Evolutionary conservation across 129 eudicot species (phyloP).

Genomic region (Saposhnikovia divaricata): DNA sequence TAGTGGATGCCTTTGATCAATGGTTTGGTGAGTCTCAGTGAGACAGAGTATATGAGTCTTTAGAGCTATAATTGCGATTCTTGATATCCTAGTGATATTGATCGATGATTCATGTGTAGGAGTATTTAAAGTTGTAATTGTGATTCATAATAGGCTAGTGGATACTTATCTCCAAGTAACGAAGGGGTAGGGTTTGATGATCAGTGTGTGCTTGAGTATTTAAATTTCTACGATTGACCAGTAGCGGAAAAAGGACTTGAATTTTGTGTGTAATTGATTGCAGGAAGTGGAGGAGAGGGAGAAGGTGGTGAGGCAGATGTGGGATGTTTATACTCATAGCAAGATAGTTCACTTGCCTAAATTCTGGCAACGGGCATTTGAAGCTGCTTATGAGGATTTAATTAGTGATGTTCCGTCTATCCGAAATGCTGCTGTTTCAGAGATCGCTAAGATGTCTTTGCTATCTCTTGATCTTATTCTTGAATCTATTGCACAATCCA

Average conservation of each 20-base stretch:
- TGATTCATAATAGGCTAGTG: not conserved
- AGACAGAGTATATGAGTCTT: no score
- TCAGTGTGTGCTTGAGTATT: not conserved
- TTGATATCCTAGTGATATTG: not conserved
- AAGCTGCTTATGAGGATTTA: slow-evolving; percentile 75
- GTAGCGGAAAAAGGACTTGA: not conserved
- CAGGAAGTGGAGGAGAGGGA: slow-evolving; percentile 89
- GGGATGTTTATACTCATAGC: slow-evolving; percentile 77
- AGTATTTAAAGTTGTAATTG: not conserved
- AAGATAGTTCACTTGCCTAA: slow-evolving; percentile 41
- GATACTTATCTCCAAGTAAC: not conserved
- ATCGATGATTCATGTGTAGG: not conserved
- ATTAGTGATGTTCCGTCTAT: slow-evolving; percentile 42
- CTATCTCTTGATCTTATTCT: slow-evolving; percentile 26
- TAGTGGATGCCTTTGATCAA: no score
- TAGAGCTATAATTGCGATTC: not conserved
- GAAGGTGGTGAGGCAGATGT: slow-evolving; percentile 72
- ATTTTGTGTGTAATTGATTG: not conserved
- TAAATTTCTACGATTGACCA: not conserved
- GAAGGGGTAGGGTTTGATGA: not conserved
- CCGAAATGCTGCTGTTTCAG: slow-evolving; percentile 50
- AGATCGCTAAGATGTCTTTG: slow-evolving; percentile 82
- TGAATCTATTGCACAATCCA: slow-evolving; percentile 27
- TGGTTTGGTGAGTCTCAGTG: no score
- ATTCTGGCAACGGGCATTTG: slow-evolving; percentile 79